Conservation (phyloP, 768 basidiomycete species). For the Mycena epipterygia region DNA sequence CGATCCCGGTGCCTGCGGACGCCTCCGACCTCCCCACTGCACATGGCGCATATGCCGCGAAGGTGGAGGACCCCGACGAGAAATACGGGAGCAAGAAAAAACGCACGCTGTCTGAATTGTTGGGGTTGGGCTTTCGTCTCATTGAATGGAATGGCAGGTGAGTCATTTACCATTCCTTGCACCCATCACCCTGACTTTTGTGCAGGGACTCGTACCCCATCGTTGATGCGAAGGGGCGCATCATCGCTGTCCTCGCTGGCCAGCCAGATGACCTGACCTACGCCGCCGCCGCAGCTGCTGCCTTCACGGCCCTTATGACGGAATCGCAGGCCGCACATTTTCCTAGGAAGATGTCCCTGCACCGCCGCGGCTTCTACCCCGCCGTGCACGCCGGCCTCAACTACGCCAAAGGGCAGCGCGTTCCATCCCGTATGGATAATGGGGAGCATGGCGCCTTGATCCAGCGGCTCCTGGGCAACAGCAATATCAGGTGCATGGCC, state of each 20-base stretch:
- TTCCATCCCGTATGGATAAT: not conserved
- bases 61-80: not conserved
- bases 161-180: not conserved
- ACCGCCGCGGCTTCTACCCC: constrained; percentile 16
- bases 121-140: not conserved
- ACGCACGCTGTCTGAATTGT: not conserved
- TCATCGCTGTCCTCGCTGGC: constrained; percentile 19
- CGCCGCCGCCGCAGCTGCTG: not conserved
- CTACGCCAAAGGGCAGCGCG: constrained; percentile 5
- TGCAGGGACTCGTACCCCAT: constrained; percentile 10
- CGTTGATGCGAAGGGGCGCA: constrained; percentile 8
- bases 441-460: not conserved
- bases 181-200: not conserved
- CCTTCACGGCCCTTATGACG: not conserved
- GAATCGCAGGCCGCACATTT: not conserved
- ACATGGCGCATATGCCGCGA: constrained; percentile 3
- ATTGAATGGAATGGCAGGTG: constrained; percentile 10
- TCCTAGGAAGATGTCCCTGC: not conserved
- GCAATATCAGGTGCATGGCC: constrained; percentile 19
- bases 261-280: constrained; percentile 10
- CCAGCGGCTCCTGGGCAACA: constrained; percentile 7
- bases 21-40: not conserved
- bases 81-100: constrained; percentile 12
- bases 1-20: not conserved
- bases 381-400: constrained; percentile 7